Base-by-base conservation (phyloP, 2,329 filamentous ascomycete genomes). In the Alternaria postmessia region DNA sequence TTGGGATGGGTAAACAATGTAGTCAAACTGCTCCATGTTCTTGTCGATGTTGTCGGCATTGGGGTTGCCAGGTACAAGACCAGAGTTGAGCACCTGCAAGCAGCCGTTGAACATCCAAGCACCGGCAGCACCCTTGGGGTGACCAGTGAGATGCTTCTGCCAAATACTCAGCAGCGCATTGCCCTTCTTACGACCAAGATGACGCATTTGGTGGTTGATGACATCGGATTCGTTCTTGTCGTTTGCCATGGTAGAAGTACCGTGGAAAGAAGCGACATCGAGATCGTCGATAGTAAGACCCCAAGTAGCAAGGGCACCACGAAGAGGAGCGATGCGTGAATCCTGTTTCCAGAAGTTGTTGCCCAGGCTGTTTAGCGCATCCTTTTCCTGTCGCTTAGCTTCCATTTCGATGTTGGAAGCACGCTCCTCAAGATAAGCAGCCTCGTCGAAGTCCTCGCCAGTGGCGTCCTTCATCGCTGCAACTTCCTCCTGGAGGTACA, bases 101-200 rank as follows among this genome's bases (percentile, higher is more conserved):
- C 92, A 95, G 68, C 95, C 95, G 85, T 99, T 99, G 87, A 99
- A 89, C 95, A 99, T 99, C 94, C 95, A 99, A 49, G 94, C 95
- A 85, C 95, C 95, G 62, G 95, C 95, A 74, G 95, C 94, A 89
- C 95, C 95, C 89, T 99, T 99, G 75, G 95, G 95, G 79, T 99
- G 95, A 80, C 95, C 95, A 55, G 96, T 99, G 63, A 99, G 89
- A 81, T 96, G 98, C 83, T 99, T 99, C 83, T 99, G 95, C 91
- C 98, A 99, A 79, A 99, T 94, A 84, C 94, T 95, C 67, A 98
- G 82, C 14, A 99, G 85, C 32, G 95, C 94, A 75, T 99, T 99
- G 75, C 96, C 95, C 89, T 97, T 97, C 81, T 90, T 91, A 72
- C 95, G 92, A 68, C 95, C 95, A 54, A 99, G 89, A 78, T 99